These are phyloP conservation scores for Penicillium sp. DNA, from an alignment of 2,329 filamentous ascomycete genomes.

Conservation along the genomic window DNA sequence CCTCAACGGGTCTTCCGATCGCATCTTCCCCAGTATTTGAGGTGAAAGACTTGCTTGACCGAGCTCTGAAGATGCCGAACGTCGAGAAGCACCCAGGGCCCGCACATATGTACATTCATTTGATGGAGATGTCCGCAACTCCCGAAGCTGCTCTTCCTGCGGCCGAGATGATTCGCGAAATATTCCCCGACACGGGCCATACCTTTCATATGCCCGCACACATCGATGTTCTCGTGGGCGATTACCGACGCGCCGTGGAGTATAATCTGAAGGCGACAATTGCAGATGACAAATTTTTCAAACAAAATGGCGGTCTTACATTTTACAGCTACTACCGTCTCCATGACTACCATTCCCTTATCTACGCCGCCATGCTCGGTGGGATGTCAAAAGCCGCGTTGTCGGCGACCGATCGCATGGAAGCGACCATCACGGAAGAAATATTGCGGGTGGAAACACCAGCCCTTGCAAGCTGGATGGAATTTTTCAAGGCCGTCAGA, in stretches of 20 bases:
- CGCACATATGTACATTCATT: slow-evolving; percentile 73
- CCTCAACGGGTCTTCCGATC: slow-evolving; percentile 48
- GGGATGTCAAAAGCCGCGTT: slow-evolving; percentile 66
- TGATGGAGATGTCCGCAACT: slow-evolving; percentile 72
- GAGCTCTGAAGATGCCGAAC: slow-evolving; percentile 54
- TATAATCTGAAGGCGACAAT: slow-evolving; percentile 68
- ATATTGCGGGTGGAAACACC: slow-evolving; percentile 67
- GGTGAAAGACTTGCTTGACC: slow-evolving; percentile 61
- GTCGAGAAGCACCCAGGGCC: slow-evolving; percentile 66
- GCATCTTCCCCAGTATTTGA: slow-evolving; percentile 59
- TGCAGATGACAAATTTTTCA: slow-evolving; percentile 69
- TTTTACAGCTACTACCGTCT: slow-evolving; percentile 77
- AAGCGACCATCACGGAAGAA: slow-evolving; percentile 64
- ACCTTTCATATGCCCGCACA: slow-evolving; percentile 77
- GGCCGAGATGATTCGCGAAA: slow-evolving; percentile 63
- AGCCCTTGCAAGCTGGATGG: slow-evolving; percentile 78
- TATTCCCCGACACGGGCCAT: slow-evolving; percentile 71
- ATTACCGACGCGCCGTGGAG: slow-evolving; percentile 68
- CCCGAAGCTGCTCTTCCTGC: slow-evolving; percentile 64
- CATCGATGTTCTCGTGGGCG: slow-evolving; percentile 71
- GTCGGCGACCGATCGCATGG: slow-evolving; percentile 61
- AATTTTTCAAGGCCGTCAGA: slow-evolving; percentile 68
- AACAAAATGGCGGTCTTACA: slow-evolving; percentile 59
- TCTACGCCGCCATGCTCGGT: slow-evolving; percentile 77
- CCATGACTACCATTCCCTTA: slow-evolving; percentile 72